Conservation (phyloP, 495 filamentous ascomycete species). For the Diplogelasinospora grovesii region DNA sequence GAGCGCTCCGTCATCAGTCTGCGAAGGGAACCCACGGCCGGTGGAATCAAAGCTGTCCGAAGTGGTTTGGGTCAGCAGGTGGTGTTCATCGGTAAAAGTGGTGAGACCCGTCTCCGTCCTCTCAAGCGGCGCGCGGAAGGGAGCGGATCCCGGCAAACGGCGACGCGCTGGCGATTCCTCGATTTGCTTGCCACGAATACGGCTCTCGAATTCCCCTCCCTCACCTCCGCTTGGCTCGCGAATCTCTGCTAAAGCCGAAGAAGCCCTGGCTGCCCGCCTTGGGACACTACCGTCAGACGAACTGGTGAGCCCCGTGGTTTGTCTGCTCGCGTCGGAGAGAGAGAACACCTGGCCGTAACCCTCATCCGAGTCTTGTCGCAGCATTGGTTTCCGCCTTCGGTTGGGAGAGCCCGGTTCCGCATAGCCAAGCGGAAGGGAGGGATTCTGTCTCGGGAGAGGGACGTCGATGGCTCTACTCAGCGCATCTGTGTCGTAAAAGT, state of each 20-base stretch:
- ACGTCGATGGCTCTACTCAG: slow-evolving; percentile 39
- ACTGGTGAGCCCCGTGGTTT: slow-evolving; percentile 31
- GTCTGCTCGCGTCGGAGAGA: slow-evolving; percentile 58
- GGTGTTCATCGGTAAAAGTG: slow-evolving; percentile 36
- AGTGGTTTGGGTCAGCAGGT: slow-evolving; percentile 39
- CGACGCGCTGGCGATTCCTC: slow-evolving; percentile 23
- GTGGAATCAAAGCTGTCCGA: slow-evolving; percentile 32
- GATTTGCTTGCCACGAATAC: slow-evolving; percentile 29
- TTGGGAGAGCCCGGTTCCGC: slow-evolving; percentile 18
- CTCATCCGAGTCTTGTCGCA: slow-evolving; percentile 69
- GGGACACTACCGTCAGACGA: slow-evolving; percentile 29
- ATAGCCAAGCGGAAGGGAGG: slow-evolving; percentile 27
- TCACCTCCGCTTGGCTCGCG: slow-evolving; percentile 20
- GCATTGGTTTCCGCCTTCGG: slow-evolving; percentile 26
- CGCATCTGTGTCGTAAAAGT: slow-evolving; percentile 50
- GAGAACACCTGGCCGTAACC: slow-evolving; percentile 74
- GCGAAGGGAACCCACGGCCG: slow-evolving; percentile 23
- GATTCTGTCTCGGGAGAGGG: slow-evolving; percentile 18
- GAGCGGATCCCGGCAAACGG: slow-evolving; percentile 5
- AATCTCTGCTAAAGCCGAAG: slow-evolving; percentile 13
- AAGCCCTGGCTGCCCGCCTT: slow-evolving; percentile 4
- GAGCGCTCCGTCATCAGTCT: slow-evolving; percentile 20
- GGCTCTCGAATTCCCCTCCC: slow-evolving; percentile 29
- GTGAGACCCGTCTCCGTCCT: slow-evolving; percentile 31
- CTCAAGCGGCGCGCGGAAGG: slow-evolving; percentile 16